Evolutionary conservation across 2,329 filamentous ascomycete genomes (phyloP).

Genomic region (Periconia sp.): DNA sequence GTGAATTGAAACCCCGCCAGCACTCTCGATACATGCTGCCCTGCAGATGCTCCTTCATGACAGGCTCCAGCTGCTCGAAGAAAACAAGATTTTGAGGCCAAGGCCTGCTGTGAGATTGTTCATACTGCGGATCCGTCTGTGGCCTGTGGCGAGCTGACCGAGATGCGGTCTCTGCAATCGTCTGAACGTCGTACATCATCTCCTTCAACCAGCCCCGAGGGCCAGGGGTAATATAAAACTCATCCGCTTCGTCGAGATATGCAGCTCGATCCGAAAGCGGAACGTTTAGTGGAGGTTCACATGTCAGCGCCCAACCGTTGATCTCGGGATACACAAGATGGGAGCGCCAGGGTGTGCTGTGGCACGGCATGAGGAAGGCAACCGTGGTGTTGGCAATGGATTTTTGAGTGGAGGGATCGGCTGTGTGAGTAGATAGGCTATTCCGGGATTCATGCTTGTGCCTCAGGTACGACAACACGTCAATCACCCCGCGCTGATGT

Average conservation of each 20-base stretch:
- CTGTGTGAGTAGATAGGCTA: slow-evolving; percentile 60
- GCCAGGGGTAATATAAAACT: slow-evolving; percentile 76
- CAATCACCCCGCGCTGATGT: slow-evolving; percentile 79
- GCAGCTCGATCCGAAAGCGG: slow-evolving; percentile 64
- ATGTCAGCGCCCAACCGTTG: slow-evolving; percentile 82
- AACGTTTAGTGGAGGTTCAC: slow-evolving; percentile 83
- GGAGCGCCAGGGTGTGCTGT: slow-evolving; percentile 93
- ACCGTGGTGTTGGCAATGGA: slow-evolving; percentile 55
- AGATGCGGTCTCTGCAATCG: slow-evolving; percentile 23
- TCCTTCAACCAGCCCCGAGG: slow-evolving; percentile 46
- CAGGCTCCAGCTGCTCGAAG: slow-evolving; percentile 64
- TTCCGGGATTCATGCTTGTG: slow-evolving; percentile 66
- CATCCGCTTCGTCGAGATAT: slow-evolving; percentile 89
- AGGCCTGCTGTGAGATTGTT: slow-evolving; percentile 20
- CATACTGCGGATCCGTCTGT: slow-evolving; percentile 26
- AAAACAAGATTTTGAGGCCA: slow-evolving; percentile 59
- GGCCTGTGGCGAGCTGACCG: slow-evolving; percentile 31
- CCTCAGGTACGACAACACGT: slow-evolving; percentile 78
- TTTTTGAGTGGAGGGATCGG: slow-evolving; percentile 56
- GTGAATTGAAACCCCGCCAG: slow-evolving; percentile 65
- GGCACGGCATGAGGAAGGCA: slow-evolving; percentile 92
- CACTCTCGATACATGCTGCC: slow-evolving; percentile 62
- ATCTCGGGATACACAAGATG: slow-evolving; percentile 79
- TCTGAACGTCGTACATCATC: slow-evolving; percentile 48
- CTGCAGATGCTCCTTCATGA: slow-evolving; percentile 51